Base-by-base conservation (phyloP, 164 flowering plant genomes). In the Buxus sempervirens region DNA sequence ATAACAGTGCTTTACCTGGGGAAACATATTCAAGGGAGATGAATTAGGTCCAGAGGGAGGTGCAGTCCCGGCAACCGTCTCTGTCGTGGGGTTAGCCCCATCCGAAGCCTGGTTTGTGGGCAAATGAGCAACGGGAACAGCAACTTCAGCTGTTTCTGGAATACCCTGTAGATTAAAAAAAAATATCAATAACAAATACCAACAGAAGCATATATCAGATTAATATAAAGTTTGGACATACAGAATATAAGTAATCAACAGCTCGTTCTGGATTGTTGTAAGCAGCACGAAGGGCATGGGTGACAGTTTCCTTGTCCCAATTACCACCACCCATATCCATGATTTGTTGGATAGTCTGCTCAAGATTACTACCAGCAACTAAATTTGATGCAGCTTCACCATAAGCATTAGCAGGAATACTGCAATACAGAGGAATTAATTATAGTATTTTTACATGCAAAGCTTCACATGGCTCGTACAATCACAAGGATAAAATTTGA, bases 211-310 rank as follows among this genome's bases (percentile, higher is more conserved):
- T 20, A 20, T 9, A 24, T 36, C 21, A 41, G 22, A 70, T 36
- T 8, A 48, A 25, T 27, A 9, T 19, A 24, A 45, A 22, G 3
- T 49, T 55, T 38, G 18, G 62, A 64, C 90, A 65, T 92, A 92
- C 98, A 62, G 96, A 88, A 83, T 90, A 95, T 60, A 95, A 78
- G 72, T 95, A 95, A 67, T 95, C 98, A 54, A 95, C 92, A 70
- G 98, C 98, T 63, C 97, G 88, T 77, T 92, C 98, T 25, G 98
- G 98, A 60, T 92, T 95, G 81, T 92, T 95, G 77, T 87, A 90
- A 60, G 98, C 98, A 20, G 98, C 98, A 67, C 92, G 86, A 73
- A 95, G 92, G 41, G 98, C 98, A 82, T 91, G 97, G 36, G 79
- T 73, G 64, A 95, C 96, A 67, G 89, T 95, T 64, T 92, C 94